phyloP scores from a whole-genome alignment of 2,329 filamentous ascomycete genomes.

The Gnomoniopsis smithogilvyi region DNA sequence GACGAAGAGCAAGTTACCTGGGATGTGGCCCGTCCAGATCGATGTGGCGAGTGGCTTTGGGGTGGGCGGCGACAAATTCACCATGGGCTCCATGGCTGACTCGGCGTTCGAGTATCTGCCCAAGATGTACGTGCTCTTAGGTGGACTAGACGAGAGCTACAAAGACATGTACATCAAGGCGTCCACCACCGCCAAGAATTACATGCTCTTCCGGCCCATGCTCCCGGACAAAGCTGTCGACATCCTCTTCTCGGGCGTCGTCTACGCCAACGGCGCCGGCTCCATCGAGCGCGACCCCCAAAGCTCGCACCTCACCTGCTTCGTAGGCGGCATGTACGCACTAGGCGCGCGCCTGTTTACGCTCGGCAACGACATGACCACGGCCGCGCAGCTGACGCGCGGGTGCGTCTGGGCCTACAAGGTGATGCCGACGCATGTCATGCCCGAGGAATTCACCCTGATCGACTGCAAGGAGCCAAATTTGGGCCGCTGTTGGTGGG shows the following conservation, averaged over 20 bases:
- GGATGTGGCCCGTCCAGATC: slow-evolving; percentile 67
- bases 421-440: slow-evolving; percentile 46
- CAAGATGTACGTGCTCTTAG: slow-evolving; percentile 60
- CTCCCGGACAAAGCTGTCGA: slow-evolving; percentile 51
- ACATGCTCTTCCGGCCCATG: slow-evolving; percentile 68
- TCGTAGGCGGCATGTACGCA: slow-evolving; percentile 42
- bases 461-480: slow-evolving; percentile 38
- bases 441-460: slow-evolving; percentile 43
- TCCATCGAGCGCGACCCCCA: slow-evolving; percentile 30
- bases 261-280: slow-evolving; percentile 25
- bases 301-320: slow-evolving; percentile 40
- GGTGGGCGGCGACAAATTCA: slow-evolving; percentile 34
- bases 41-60: slow-evolving; percentile 56
- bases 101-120: slow-evolving; percentile 59
- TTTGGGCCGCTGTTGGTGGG: slow-evolving; percentile 47
- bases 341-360: slow-evolving; percentile 35
- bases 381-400: slow-evolving; percentile 45
- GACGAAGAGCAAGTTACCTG: slow-evolving; percentile 63
- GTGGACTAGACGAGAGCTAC: slow-evolving; percentile 62
- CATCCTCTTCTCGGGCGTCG: slow-evolving; percentile 55
- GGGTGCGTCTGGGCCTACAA: slow-evolving; percentile 56
- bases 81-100: slow-evolving; percentile 43
- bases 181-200: slow-evolving; percentile 57
- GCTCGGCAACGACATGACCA: slow-evolving; percentile 36
- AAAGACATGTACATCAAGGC: slow-evolving; percentile 61